A percentile compares a stretch with the other conserved stretches of the same genome.
phyloP scores from a whole-genome alignment of 108 stramenopile species.

The Stephanodiscus triporus region DNA sequence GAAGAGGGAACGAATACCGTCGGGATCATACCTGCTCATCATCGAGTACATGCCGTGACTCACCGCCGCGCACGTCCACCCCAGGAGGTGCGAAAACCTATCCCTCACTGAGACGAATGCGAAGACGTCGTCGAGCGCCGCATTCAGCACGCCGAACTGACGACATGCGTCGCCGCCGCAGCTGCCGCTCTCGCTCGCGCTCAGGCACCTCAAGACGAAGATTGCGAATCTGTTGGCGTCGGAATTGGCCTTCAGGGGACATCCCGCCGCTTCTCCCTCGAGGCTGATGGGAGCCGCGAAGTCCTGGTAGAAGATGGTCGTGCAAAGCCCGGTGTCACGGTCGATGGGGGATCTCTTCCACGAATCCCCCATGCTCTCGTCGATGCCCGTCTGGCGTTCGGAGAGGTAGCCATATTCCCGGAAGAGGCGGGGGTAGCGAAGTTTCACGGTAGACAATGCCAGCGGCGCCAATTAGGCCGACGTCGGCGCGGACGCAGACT shows the following conservation, averaged over 20 bases:
- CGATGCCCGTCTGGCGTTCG: background rate
- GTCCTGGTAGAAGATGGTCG: background rate
- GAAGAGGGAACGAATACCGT: background rate
- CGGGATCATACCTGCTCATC: background rate
- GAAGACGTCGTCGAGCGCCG: background rate
- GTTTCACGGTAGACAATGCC: background rate
- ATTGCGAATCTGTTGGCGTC: background rate
- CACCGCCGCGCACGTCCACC: background rate
- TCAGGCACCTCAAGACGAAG: background rate
- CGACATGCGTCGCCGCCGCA: background rate
- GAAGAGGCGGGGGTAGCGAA: conserved; percentile 7
- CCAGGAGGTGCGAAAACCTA: background rate
- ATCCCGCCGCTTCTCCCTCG: background rate
- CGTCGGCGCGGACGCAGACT: background rate
- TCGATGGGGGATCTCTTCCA: background rate
- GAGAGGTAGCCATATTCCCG: background rate
- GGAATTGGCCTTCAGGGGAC: background rate
- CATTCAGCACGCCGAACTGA: background rate
- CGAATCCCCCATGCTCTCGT: background rate
- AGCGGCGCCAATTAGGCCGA: too few species aligned
- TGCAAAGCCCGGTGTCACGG: background rate
- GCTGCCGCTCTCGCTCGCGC: background rate
- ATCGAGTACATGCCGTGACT: background rate
- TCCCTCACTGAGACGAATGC: background rate
- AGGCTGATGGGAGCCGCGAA: background rate